Base-by-base conservation (phyloP, 345 rosid species). In the Melastoma malabathricum region DNA sequence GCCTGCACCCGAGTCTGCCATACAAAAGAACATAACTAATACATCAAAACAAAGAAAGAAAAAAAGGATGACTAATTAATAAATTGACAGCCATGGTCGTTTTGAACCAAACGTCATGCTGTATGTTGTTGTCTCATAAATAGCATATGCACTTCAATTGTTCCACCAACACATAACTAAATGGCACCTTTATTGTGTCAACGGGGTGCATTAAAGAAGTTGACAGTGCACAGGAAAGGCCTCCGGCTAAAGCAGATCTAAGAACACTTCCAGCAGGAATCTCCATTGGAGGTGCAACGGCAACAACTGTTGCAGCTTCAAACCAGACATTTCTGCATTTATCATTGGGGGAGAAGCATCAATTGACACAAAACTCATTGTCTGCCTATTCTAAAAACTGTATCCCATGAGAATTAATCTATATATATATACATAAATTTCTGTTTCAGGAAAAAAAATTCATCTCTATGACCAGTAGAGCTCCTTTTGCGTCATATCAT, bases 271-370 rank as follows among this genome's bases (percentile, higher is more conserved):
- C 95, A 54, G 95, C 77, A 62, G 84, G 97, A 49, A 84, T 69
- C 59, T 78, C 86, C 64, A 81, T 81, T 18, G 97, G 95, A 15
- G 97, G 95, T 57, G 93, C 76, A 72, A 92, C 98, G 60, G 93
- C 82, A 70, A 90, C 96, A 67, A 84, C 97, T 49, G 97, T 87
- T 10, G 97, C 98, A 45, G 98, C 87, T 80, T 92, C 95, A 75
- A 86, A 92, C 98, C 95, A 86, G 74, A 84, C 86, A 52, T 69
- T 76, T 72, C 98, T 92, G 72, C 50, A 59, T 15, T 18, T 51
- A 46, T 39, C 54, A 58, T 50, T 12, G 12, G 12, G 41, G 41
- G 12, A 34, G 41, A 34, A 34, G 9, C 41, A 34, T 34, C 12
- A 34, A 34, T 34, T 12, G 12, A 34, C 10, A 34, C 41, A 34